A percentile compares a stretch with the other conserved stretches of the same genome.
These are phyloP conservation scores for Blastobotrys proliferans DNA, from an alignment of 1,139 yeast genomes.

Conservation along the genomic window DNA sequence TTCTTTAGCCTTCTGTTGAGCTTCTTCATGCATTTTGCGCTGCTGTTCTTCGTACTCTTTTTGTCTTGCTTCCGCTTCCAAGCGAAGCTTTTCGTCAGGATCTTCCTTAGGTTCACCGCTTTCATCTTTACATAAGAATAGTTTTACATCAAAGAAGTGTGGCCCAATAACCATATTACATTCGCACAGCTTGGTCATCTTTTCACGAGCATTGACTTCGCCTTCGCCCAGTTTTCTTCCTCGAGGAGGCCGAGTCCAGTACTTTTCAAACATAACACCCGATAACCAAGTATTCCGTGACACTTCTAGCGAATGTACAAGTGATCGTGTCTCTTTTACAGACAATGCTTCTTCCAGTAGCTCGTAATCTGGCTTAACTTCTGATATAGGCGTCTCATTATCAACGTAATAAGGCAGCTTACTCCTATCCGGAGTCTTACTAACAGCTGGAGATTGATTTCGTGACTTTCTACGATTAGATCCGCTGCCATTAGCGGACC, in stretches of 20 bases:
- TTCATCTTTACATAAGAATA: constrained; percentile 68
- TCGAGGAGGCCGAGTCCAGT: constrained; percentile 63
- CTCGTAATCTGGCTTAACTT: constrained; percentile 55
- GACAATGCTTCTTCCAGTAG: constrained; percentile 63
- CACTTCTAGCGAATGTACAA: constrained; percentile 57
- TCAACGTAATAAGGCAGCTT: constrained; percentile 70
- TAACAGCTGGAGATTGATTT: too few species aligned
- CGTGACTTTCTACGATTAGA: too few species aligned
- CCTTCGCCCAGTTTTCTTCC: constrained; percentile 49
- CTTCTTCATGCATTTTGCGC: constrained; percentile 7
- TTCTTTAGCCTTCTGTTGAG: constrained; percentile 3
- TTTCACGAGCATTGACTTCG: constrained; percentile 63
- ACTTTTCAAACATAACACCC: constrained; percentile 72
- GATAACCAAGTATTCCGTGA: constrained; percentile 71
- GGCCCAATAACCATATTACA: constrained; percentile 74
- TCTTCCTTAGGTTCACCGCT: constrained; percentile 15
- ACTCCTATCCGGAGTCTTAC: too few species aligned
- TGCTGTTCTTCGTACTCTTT: constrained; percentile 7
- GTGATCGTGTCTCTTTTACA: constrained; percentile 63
- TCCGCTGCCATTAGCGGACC: too few species aligned
- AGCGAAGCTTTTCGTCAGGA: constrained; percentile 14
- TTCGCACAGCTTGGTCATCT: constrained; percentile 85
- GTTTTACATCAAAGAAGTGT: constrained; percentile 68
- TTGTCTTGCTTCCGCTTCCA: constrained; percentile 5
- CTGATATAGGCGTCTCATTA: constrained; percentile 68